Evolutionary conservation across 768 basidiomycete genomes (phyloP), one percentile per base, ranked within the genome.

Genomic region (Collybia nuda): DNA sequence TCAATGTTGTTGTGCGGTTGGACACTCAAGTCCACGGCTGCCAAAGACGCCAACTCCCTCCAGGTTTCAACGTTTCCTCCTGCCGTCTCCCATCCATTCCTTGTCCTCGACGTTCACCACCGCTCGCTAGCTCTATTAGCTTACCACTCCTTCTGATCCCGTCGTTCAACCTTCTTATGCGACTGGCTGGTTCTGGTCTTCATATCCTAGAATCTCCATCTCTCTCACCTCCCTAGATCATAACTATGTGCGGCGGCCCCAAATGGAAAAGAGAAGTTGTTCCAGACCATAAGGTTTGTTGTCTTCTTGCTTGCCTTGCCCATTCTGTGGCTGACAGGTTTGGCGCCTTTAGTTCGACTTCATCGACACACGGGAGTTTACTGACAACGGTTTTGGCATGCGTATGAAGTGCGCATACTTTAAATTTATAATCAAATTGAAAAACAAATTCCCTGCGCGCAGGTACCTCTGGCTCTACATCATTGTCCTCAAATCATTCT

Each of bases 211-310:
- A 38, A 44, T 53, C 48, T 53, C 56, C 48, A 50, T 52, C 50
- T 48, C 52, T 47, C 21, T 50, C 52, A 52, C 53, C 21, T 48
- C 62, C 55, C 46, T 45, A 58, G 44, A 53, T 62, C 64, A 59
- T 51, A 35, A 52, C 50, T 41, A 86, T 82, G 81, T 88, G 86
- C 64, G 81, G 85, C 58, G 90, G 85, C 62, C 77, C 88, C 38
- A 84, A 90, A 58, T 97, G 95, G 97, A 98, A 98, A 77, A 81
- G 94, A 64, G 97, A 98, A 78, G 82, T 90, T 60, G 94, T 98
- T 40, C 92, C 90, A 48, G 97, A 98, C 74, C 97, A 98, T 73
- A 99, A 98, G 81, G 96, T 93, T 54, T 48, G 76, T 54, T 49
- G 11, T 46, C 17, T 38, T 29, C n/a, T 26, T 32, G 2, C 35